phyloP scores from a whole-genome alignment of 176 grass and related monocot species.

The Hyparrhenia diplandra region DNA sequence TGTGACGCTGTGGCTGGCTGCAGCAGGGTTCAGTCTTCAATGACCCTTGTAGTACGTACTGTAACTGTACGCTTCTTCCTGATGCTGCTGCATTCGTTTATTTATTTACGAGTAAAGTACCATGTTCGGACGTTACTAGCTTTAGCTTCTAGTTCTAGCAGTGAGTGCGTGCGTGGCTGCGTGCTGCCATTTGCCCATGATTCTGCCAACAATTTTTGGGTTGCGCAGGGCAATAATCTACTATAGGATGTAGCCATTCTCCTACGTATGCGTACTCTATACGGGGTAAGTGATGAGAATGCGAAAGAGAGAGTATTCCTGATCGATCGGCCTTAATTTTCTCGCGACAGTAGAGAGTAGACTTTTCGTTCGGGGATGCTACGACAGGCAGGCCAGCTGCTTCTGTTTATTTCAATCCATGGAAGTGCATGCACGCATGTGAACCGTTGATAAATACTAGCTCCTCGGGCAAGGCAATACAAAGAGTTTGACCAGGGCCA shows the following conservation, averaged over 20 bases:
- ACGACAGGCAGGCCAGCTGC: neutral
- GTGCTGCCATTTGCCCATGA: neutral
- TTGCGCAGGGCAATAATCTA: too few species aligned
- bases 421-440: neutral
- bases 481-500: neutral
- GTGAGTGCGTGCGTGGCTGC: too few species aligned
- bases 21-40: neutral
- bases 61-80: too few species aligned
- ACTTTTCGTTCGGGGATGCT: neutral
- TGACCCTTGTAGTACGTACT: neutral
- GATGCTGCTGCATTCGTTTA: neutral
- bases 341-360: neutral
- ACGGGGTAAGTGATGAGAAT: too few species aligned
- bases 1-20: neutral
- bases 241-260: too few species aligned
- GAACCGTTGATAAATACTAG: neutral
- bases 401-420: neutral
- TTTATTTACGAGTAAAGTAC: neutral
- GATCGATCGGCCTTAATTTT: too few species aligned
- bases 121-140: too few species aligned
- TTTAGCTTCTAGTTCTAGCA: neutral
- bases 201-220: neutral
- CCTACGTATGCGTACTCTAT: too few species aligned
- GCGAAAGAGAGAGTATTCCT: too few species aligned
- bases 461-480: neutral